Percentiles rank a stretch among this genome's conserved stretches.
Evolutionary conservation across 352 stramenopile genomes (phyloP).

Genomic region (Pythium grandisporangium): DNA sequence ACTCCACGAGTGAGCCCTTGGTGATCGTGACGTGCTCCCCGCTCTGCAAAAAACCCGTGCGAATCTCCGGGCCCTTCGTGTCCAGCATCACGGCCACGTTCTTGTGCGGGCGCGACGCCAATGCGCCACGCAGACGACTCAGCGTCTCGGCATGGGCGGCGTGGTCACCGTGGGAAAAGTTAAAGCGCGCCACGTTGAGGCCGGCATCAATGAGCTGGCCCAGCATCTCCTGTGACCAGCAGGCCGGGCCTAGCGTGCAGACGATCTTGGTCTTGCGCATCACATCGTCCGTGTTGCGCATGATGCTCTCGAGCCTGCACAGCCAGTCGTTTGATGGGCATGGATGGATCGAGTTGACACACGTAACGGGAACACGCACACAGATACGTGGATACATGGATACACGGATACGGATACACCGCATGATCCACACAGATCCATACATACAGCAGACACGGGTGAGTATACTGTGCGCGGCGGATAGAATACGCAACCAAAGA

Average conservation of each 20-base stretch:
- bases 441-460: too few relatives aligned
- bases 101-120: slow-evolving; percentile 60
- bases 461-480: too few relatives aligned
- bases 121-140: slow-evolving; percentile 45
- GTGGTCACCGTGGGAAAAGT: slow-evolving; percentile 98
- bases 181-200: slow-evolving; percentile 97
- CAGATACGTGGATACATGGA: too few relatives aligned
- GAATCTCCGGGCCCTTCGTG: slow-evolving; percentile 95
- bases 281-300: slow-evolving; percentile 28
- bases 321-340: too few relatives aligned
- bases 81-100: slow-evolving; percentile 93
- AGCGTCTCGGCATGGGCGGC: slow-evolving; percentile 73
- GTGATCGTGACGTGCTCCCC: slow-evolving; percentile 52
- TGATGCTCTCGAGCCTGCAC: slow-evolving; percentile 45
- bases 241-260: slow-evolving; percentile 84
- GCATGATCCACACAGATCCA: too few relatives aligned
- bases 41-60: slow-evolving; percentile 81
- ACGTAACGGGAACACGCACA: too few relatives aligned
- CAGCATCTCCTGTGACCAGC: slow-evolving; percentile 92
- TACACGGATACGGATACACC: too few relatives aligned
- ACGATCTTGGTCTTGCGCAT: slow-evolving; percentile 89
- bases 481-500: too few relatives aligned
- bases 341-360: background rate
- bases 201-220: slow-evolving; percentile 83
- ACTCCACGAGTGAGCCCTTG: slow-evolving; percentile 50